Base-by-base conservation (phyloP, 2,329 filamentous ascomycete species). In the Daldinia sp. region DNA sequence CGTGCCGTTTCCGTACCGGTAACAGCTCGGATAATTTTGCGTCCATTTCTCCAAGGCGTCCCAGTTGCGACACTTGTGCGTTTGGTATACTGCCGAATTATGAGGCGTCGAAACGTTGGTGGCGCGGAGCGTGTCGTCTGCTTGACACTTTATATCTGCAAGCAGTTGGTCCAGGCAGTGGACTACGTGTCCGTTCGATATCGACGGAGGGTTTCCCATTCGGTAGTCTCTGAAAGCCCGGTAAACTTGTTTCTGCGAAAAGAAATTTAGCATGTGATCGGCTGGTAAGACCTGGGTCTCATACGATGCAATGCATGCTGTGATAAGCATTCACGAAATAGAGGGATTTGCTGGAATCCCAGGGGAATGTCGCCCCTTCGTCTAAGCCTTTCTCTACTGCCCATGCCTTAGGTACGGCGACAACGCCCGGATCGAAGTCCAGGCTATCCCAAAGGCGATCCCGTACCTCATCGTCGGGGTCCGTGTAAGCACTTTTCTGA, bases 261-360 rank as follows among this genome's bases (percentile, higher is more conserved):
- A 23, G 20, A 6, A 2, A 23, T 7, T 48, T 56, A 55, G 51
- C 37, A 39, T 56, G 23, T n/a, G 4, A 57, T 18, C 15, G 20
- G 44, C 5, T 13, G 35, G 4, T 6, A 39, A 6, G 41, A 9
- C 42, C 35, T 18, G 28, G 39, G 39, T 5, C 20, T 41, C 63
- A 39, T 53, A 66, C 63, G 9, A 60, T 20, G 33, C 63, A 66
- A 35, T 66, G 63, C 37, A 61, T 3, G 26, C 20, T 50, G 37
- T 66, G 63, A 9, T 62, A 66, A 3, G 56, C 63, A 20, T 66
- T 66, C 18, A 66, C 56, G 12, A 66, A 62, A 28, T 66, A 66
- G 18, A 66, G 48, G 33, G 56, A 30, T 39, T 66, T 66, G 58
- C 54, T 37, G 7, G 56, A 44, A 35, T 66, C 58, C 63, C 63